A percentile compares a stretch with the other conserved stretches of the same genome.
Evolutionary conservation across 306 rosid species (phyloP).

Genomic region (Nissolia schottii): DNA sequence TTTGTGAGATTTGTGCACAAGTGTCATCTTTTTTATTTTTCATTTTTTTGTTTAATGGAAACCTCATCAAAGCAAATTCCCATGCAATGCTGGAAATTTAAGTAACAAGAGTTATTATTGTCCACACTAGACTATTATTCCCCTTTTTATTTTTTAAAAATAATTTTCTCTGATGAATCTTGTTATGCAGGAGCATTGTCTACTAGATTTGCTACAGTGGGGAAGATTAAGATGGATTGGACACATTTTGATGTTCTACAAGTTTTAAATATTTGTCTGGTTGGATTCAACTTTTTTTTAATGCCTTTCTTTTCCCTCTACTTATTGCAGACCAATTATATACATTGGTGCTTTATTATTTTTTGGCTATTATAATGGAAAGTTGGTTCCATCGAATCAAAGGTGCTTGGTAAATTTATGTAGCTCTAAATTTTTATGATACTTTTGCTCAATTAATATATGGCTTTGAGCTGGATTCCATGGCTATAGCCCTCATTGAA

Average conservation of each 20-base stretch:
- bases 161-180: not conserved
- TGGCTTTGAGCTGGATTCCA: conserved; percentile 24
- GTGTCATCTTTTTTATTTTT: conserved; percentile 19
- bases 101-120: conserved; percentile 12
- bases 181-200: conserved; percentile 35
- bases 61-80: conserved; percentile 1
- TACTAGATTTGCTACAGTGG: conserved; percentile 19
- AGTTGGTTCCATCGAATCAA: conserved; percentile 27
- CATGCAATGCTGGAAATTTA: conserved; percentile 28
- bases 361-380: not conserved
- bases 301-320: conserved; percentile 12
- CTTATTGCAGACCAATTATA: conserved; percentile 28
- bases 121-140: not conserved
- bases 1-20: not conserved
- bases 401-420: conserved; percentile 24
- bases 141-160: not conserved
- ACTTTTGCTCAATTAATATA: conserved; percentile 19
- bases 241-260: conserved; percentile 27
- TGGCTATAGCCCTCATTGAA: not conserved
- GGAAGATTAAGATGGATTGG: conserved; percentile 32
- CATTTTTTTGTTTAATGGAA: conserved; percentile 21
- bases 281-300: conserved; percentile 26
- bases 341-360: conserved; percentile 8
- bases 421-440: not conserved
- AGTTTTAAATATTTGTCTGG: conserved; percentile 15